Evolutionary conservation across 768 basidiomycete genomes (phyloP).

Genomic region (Mycena rebaudengoi): DNA sequence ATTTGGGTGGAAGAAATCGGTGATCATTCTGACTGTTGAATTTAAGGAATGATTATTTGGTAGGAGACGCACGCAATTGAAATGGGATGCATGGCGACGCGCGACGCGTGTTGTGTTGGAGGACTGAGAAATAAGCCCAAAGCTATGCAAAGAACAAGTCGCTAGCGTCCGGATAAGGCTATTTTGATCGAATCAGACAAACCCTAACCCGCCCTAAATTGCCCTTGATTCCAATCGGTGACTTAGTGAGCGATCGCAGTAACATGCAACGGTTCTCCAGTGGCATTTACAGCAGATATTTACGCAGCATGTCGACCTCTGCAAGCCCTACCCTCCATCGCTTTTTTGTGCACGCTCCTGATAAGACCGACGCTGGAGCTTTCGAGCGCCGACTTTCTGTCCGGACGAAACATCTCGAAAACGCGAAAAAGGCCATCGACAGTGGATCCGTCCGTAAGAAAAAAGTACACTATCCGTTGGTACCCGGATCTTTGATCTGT

Average conservation of each 20-base stretch:
- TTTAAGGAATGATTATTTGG: background rate
- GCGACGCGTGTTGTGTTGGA: background rate
- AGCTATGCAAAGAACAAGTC: too few relatives aligned
- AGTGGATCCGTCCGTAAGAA: slow-evolving; percentile 46
- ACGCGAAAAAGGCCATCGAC: slow-evolving; percentile 36
- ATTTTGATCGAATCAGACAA: background rate
- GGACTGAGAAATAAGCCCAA: too few relatives aligned
- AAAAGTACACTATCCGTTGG: too few relatives aligned
- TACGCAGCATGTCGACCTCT: slow-evolving; percentile 18
- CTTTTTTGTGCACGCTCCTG: slow-evolving; percentile 57
- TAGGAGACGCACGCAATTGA: slow-evolving; percentile 44
- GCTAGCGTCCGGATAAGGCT: background rate
- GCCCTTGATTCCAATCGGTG: background rate
- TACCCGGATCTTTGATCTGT: background rate
- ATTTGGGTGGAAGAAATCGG: slow-evolving; percentile 95
- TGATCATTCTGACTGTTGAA: slow-evolving; percentile 76
- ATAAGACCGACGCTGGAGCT: slow-evolving; percentile 50
- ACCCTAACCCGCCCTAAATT: background rate
- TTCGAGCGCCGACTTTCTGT: slow-evolving; percentile 50
- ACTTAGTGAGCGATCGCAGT: background rate
- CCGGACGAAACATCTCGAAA: slow-evolving; percentile 47
- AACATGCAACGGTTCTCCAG: slow-evolving; percentile 14
- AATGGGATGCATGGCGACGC: slow-evolving; percentile 38
- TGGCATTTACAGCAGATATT: background rate
- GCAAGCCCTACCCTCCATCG: slow-evolving; percentile 18